A percentile compares a stretch with the other conserved stretches of the same genome.
phyloP scores from a whole-genome alignment of 2,329 filamentous ascomycete species.

The Aspergillus udagawae region DNA sequence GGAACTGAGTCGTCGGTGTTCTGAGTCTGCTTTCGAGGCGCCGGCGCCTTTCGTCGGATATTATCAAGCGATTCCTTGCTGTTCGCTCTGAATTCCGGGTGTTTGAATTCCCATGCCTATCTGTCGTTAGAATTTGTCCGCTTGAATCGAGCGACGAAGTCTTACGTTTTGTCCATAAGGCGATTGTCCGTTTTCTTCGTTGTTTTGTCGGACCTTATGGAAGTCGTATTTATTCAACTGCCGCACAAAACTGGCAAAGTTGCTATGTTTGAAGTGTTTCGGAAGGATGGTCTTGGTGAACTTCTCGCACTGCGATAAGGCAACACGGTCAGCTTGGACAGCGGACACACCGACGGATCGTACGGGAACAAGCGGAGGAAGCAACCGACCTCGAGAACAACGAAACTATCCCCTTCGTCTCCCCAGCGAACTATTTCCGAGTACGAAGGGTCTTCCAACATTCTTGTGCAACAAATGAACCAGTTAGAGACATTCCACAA shows the following conservation, averaged over 20 bases:
- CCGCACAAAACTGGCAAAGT: constrained; percentile 93
- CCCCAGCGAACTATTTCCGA: constrained; percentile 93
- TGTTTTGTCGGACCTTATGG: constrained; percentile 92
- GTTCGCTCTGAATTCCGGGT: constrained; percentile 91
- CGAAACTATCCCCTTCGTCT: constrained; percentile 90
- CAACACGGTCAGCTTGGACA: constrained; percentile 14
- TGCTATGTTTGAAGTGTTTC: constrained; percentile 99
- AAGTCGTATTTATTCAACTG: constrained; percentile 98
- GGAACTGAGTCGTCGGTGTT: constrained; percentile 71
- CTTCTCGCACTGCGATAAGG: constrained; percentile 75
- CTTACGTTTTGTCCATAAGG: constrained; percentile 74
- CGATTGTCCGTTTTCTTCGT: constrained; percentile 77
- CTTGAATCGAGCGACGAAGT: neutral
- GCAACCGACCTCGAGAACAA: constrained; percentile 79
- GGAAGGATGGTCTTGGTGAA: constrained; percentile 96
- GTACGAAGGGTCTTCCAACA: constrained; percentile 94
- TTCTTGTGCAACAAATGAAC: constrained; percentile 51
- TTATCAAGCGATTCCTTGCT: constrained; percentile 97
- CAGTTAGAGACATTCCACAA: neutral
- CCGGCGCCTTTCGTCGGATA: constrained; percentile 90
- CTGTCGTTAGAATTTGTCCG: constrained; percentile 8
- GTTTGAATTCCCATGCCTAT: constrained; percentile 93
- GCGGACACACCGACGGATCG: constrained; percentile 1
- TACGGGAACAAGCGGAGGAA: constrained; percentile 2
- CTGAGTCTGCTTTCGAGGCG: constrained; percentile 70